Base-by-base conservation (phyloP, 495 filamentous ascomycete species). In the Tuber melanosporum region DNA sequence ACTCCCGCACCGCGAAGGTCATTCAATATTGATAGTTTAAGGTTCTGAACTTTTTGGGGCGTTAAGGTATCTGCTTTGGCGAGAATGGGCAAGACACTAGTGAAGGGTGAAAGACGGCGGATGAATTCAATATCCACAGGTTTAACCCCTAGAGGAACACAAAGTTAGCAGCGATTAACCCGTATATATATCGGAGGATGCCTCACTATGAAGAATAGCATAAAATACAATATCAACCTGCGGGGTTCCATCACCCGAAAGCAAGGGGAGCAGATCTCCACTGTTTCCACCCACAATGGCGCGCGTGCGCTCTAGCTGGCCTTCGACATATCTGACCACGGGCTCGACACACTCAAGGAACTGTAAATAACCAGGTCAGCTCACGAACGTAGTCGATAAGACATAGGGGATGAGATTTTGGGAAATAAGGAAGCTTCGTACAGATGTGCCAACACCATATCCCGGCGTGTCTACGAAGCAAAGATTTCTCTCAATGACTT, bases 401-500 rank as follows among this genome's bases (percentile, higher is more conserved):
- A 36, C 39, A 39, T 70, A 7, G 36, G 43, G 41, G 43, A 75
- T 69, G 72, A 75, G 81, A 36, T 75, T 45, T 46, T 52, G 44
- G 69, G 52, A 17, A 43, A 5, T 71, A 43, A 82, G 26, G 43
- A 52, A 62, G 46, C 49, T 46, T 77, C 89, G 82, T 80, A 88
- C 90, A 69, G 90, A 91, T 57, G 89, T 87, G 47, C 87, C 88
- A 81, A 84, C 86, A 22, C 88, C 88, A 84, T 90, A 92, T n/a
- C 92, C 90, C 41, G 91, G 91, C 15, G 94, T 97, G 86, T 99
- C 95, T 74, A 98, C 91, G 83, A 99, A 99, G 83, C 94, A 97
- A 15, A 99, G 81, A 85, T 99, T 99, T 45, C 95, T 88, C 82
- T 99, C 95, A 74, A 99, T 86, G 57, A 98, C 90, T 46, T 90